A percentile compares a stretch with the other conserved stretches of the same genome.
Conservation (phyloP, 176 grass and related monocot species). For the Triticum urartu region DNA sequence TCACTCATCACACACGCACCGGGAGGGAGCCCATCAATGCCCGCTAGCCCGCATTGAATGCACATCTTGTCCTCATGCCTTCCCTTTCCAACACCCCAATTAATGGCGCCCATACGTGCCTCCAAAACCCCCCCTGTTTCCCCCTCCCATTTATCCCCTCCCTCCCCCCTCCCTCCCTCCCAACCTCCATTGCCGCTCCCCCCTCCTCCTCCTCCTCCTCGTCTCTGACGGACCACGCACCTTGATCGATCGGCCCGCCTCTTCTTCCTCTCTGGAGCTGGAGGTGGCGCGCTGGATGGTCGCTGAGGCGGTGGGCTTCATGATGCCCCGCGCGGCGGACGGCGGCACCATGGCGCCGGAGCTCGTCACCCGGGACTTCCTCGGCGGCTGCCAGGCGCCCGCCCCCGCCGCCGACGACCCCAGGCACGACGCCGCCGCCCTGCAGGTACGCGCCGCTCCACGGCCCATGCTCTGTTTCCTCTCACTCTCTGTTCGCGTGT, state of each 20-base stretch:
- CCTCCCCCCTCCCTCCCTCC: background rate
- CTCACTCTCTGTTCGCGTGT: background rate
- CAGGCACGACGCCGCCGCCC: slow-evolving; percentile 27
- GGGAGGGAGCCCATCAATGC: slow-evolving; percentile 35
- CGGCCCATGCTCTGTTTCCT: background rate
- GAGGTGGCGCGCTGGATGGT: slow-evolving; percentile 42
- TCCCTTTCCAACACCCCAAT: slow-evolving; percentile 48
- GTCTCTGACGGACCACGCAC: background rate
- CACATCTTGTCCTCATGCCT: slow-evolving; percentile 58
- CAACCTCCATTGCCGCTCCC: background rate
- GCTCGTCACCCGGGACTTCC: slow-evolving; percentile 89
- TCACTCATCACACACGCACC: slow-evolving; percentile 21
- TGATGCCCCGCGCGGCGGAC: slow-evolving; percentile 56
- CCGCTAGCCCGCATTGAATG: slow-evolving; percentile 36
- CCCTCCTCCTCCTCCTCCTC: no score
- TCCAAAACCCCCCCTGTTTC: background rate
- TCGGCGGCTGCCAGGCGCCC: slow-evolving; percentile 52
- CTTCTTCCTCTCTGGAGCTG: background rate
- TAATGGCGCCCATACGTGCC: slow-evolving; percentile 47
- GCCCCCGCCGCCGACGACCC: slow-evolving; percentile 10
- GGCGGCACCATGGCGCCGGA: slow-evolving; percentile 38
- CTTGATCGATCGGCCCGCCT: background rate
- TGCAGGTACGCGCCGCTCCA: background rate
- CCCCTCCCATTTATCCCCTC: no score
- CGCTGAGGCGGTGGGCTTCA: slow-evolving; percentile 59